Base-by-base conservation (phyloP, 2,329 filamentous ascomycete genomes). In the Incumbomyces lentus region DNA sequence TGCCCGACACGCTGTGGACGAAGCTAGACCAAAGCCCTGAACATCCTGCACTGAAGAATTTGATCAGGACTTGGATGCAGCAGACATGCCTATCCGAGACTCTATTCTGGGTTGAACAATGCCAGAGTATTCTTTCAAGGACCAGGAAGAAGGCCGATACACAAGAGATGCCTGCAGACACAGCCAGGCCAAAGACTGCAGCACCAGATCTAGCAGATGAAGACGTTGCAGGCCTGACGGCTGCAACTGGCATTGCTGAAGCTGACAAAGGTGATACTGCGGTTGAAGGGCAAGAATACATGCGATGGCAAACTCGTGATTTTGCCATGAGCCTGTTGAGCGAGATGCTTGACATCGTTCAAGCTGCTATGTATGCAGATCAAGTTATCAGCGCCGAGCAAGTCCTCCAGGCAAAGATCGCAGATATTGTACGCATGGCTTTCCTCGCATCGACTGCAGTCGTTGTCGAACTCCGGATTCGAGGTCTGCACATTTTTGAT, bases 391-490 rank as follows among this genome's bases (percentile, higher is more conserved):
- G 76, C 2, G 86, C 88, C 3, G 84, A 93, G 59, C 66, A 76
- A 38, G 86, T 84, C 3, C 69, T 98, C 19, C 89, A 98, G 63
- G 76, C 78, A 50, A 83, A 80, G 59, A 79, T 98, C 47, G 89
- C 86, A 2, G 92, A 98, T 62, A 86, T 98, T 18, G 87, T 98
- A 48, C 82, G 88, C 42, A 95, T 96, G 75, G 90, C 92, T 0
- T 98, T 98, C 64, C 95, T 92, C 10, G 92, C 92, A 0, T 96
- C 90, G 1, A 98, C 92, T 1, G 90, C 90, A 2, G 86, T 85
- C 54, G 89, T 98, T 1, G 77, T 95, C 18, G 85, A 94, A 59
- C 74, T 98, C 49, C 78, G 92, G 19, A 82, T 98, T 33, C 87
- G 88, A 72, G 92, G 92, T 19, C 68, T 98, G 52, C 89, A 89